Evolutionary conservation across 768 basidiomycete species (phyloP).

Genomic region (Crassisporium funariophilum): DNA sequence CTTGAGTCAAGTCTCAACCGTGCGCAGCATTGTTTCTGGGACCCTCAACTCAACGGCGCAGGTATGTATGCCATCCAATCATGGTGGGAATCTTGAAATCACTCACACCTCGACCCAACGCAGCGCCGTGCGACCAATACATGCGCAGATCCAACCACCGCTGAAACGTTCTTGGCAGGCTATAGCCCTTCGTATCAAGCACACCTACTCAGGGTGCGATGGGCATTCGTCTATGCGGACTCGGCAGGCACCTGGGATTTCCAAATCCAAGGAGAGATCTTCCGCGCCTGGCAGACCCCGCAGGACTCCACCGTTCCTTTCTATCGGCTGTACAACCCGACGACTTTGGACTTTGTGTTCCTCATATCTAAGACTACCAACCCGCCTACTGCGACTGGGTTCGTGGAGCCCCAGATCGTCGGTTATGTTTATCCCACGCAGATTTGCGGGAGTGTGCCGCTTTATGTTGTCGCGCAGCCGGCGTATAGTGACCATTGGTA

Average conservation of each 20-base stretch:
- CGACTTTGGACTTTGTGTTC: slow-evolving; percentile 3
- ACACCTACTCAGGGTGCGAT: slow-evolving; percentile 5
- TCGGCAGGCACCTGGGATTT: not conserved
- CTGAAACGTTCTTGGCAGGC: not conserved
- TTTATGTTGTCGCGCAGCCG: not conserved
- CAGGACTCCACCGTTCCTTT: slow-evolving; percentile 2
- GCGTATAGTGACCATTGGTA: slow-evolving; percentile 7
- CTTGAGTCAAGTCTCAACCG: too few species aligned
- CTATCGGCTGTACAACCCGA: slow-evolving; percentile 5
- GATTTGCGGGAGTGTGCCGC: slow-evolving; percentile 12
- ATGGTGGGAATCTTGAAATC: too few species aligned
- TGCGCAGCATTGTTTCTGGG: too few species aligned
- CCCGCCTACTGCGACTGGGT: slow-evolving; percentile 1
- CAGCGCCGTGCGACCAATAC: slow-evolving; percentile 5
- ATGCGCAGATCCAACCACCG: not conserved
- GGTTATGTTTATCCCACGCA: slow-evolving; percentile 13
- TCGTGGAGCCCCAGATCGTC: not conserved
- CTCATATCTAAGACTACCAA: not conserved
- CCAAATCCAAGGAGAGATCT: slow-evolving; percentile 9
- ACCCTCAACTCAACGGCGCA: too few species aligned
- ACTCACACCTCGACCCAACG: too few species aligned
- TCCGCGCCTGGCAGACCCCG: slow-evolving; percentile 11
- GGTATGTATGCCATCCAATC: too few species aligned
- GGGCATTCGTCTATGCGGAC: not conserved
- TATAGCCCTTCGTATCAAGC: slow-evolving; percentile 1